These are phyloP conservation scores for Clonostachys solani DNA, from an alignment of 2,329 filamentous ascomycete genomes.

Conservation along the genomic window DNA sequence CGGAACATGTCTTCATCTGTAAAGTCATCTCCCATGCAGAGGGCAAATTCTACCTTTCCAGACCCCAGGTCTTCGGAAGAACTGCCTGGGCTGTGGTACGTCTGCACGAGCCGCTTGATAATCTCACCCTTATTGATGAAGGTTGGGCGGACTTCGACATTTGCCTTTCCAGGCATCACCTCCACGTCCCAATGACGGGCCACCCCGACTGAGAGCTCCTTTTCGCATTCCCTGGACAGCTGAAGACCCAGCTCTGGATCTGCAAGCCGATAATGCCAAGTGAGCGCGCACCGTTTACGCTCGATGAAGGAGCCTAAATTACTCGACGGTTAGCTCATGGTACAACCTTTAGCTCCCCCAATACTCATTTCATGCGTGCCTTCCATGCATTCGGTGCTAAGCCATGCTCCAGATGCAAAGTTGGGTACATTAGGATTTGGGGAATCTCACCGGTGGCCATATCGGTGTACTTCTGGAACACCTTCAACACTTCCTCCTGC, in stretches of 20 bases:
- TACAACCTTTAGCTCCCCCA: no score
- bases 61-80: slow-evolving; percentile 37
- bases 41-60: slow-evolving; percentile 69
- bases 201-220: slow-evolving; percentile 73
- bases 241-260: slow-evolving; percentile 81
- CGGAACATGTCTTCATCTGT: slow-evolving; percentile 98
- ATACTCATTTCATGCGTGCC: no score
- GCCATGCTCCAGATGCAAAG: not conserved
- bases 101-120: slow-evolving; percentile 73
- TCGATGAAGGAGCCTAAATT: slow-evolving; percentile 80
- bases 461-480: slow-evolving; percentile 88
- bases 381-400: no score
- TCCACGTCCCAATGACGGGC: slow-evolving; percentile 83
- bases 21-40: slow-evolving; percentile 92
- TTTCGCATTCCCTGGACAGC: slow-evolving; percentile 77
- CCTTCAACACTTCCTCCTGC: slow-evolving; percentile 78
- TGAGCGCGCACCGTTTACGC: slow-evolving; percentile 87
- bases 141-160: slow-evolving; percentile 91
- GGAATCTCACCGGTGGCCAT: slow-evolving; percentile 66
- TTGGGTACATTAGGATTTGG: not conserved
- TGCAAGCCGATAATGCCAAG: slow-evolving; percentile 94
- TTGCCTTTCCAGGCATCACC: slow-evolving; percentile 95
- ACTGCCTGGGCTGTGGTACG: slow-evolving; percentile 54
- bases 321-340: no score
- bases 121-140: slow-evolving; percentile 99